phyloP scores from a whole-genome alignment of 768 basidiomycete genomes.

The Phylloporus sp. region DNA sequence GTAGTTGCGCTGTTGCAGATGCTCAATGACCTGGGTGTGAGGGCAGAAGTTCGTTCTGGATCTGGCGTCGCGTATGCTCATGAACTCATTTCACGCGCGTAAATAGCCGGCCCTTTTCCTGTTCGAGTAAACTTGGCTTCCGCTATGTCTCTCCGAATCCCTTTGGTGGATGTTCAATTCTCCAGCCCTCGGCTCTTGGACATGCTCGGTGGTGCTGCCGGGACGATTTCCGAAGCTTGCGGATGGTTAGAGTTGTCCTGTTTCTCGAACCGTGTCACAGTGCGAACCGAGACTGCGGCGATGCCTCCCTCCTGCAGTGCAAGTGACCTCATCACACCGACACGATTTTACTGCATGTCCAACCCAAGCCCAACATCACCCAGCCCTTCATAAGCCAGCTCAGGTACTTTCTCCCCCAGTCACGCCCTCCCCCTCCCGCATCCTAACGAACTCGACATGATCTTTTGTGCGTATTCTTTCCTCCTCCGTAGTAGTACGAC shows the following conservation, averaged over 20 bases:
- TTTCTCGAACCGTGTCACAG: constrained; percentile 13
- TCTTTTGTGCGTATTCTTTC: constrained; percentile 26
- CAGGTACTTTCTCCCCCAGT: constrained; percentile 6
- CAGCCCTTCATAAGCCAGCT: constrained; percentile 25
- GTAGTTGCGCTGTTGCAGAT: not conserved
- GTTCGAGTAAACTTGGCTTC: constrained; percentile 3
- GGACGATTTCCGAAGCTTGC: not conserved
- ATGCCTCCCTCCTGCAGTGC: constrained; percentile 16
- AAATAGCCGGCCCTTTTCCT: constrained; percentile 6
- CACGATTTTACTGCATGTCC: constrained; percentile 33
- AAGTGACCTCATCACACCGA: constrained; percentile 27
- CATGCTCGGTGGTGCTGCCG: not conserved
- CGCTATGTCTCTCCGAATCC: constrained; percentile 3
- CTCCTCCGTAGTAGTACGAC: no score
- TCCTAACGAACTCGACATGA: constrained; percentile 22
- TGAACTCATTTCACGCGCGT: not conserved
- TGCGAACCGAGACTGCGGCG: constrained; percentile 19
- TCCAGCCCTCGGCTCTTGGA: constrained; percentile 2
- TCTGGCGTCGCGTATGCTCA: not conserved
- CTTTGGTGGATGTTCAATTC: not conserved
- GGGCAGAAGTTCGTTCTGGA: no score
- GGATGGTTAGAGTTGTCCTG: not conserved
- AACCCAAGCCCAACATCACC: constrained; percentile 9
- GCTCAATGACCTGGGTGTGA: no score
- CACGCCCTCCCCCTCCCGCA: constrained; percentile 2